Base-by-base conservation (phyloP, 106 monocot genomes). In the Phalaenopsis aphrodite region DNA sequence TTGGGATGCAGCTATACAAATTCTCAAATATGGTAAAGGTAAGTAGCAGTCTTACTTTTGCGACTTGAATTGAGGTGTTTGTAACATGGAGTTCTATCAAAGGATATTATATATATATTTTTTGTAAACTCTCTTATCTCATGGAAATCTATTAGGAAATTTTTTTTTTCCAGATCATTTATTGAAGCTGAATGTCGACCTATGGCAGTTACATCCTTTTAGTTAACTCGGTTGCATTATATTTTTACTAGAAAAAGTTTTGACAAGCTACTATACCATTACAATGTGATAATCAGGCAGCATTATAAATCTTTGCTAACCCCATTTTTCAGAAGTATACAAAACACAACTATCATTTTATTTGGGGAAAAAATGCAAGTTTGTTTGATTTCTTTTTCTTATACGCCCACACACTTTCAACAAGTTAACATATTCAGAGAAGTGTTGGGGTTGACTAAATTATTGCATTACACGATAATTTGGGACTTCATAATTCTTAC, bases 401-500 rank as follows among this genome's bases (percentile, higher is more conserved):
- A 36, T 24, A 21, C 8, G 24, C 48, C 19, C 21, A 7, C 77
- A 21, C 1, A 5, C 6, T 52, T 48, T 48, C 47, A 49, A 77
- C 12, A 52, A 48, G 15, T 0, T 21, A 19, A 77, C 24, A 19
- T 76, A 17, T 48, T 55, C 23, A 77, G 14, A 52, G 52, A 73
- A 77, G 10, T 3, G 5, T 77, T 49, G 46, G 30, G 46, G 52
- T 52, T 21, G 52, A 77, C 43, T 49, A 77, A 46, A 52, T 77
- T 77, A 21, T 77, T 18, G 23, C 77, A 55, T 30, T 77, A 14
- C 2, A 6, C 41, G 30, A 77, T 49, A 77, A 55, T 17, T 52
- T 52, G 48, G 36, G 77, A 52, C 52, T 19, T 46, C 77, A 77
- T 36, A 30, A 77, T 77, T 52, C 52, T 77, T 49, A 77, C 77